Base-by-base conservation (phyloP, 495 filamentous ascomycete genomes). In the Clavariopsis aquatica region DNA sequence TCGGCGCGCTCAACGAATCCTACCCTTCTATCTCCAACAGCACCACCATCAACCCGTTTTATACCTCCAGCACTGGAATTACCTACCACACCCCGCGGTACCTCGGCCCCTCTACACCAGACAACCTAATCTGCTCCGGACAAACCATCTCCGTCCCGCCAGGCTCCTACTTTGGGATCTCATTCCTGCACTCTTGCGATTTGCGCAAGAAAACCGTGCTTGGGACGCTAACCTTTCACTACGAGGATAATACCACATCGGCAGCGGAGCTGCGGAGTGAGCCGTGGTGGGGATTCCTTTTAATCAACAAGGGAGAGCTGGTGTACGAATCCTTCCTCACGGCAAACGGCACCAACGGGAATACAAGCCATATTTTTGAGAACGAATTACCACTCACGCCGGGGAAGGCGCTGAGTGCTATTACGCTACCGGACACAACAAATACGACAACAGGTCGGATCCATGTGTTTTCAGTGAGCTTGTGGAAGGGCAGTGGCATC, bases 81-180 rank as follows among this genome's bases (percentile, higher is more conserved):
- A 17, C 23, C 12, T 51, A 51, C 47, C 15, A 51, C 15, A 10
- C 6, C 4, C 47, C 47, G 22, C 22, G 47, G 7, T 51, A 51
- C 19, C 20, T 24, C 7, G 47, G 47, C 26, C 47, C 47, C 19
- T 24, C 20, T 4, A 51, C 47, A 17, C 20, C 20, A 9, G 47
- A 28, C 47, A 51, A 51, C 47, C 5, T 51, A 24, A 51, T 51
- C 6, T 51, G 47, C 47, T 17, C 47, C 26, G 2, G 2, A 7
- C 47, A 51, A 28, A 51, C 26, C 26, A 51, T 51, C 26, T 7
- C 47, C 19, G 47, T 51, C 6, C 47, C 47, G 10, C 47, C 47
- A 28, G 47, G 47, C 2, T 22, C 19, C 8, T 51, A 51, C 47
- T 51, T 51, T 22, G 47, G 19, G 10, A 28, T 51, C 20, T 51